Evolutionary conservation across 192 early-diverging fungal species (phyloP).

Genomic region (Funneliformis geosporum): DNA sequence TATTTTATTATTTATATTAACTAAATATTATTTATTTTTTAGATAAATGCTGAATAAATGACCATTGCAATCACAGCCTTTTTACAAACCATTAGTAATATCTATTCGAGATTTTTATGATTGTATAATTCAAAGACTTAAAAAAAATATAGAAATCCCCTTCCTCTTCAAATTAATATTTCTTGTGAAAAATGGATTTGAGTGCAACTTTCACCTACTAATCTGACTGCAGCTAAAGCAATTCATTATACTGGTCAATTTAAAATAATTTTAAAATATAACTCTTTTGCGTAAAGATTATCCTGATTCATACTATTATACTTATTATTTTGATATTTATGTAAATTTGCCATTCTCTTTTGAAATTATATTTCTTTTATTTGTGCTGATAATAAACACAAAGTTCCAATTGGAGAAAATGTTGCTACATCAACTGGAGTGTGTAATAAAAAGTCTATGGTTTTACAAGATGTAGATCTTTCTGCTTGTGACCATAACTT

Average conservation of each 20-base stretch:
- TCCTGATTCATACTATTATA: background rate
- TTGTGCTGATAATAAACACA: constrained; percentile 9
- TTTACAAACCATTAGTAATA: background rate
- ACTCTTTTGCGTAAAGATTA: background rate
- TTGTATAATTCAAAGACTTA: background rate
- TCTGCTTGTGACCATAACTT: background rate
- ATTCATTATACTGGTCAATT: background rate
- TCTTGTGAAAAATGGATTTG: background rate
- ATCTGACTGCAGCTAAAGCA: background rate
- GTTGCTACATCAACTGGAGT: background rate
- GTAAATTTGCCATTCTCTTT: background rate
- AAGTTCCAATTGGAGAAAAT: background rate
- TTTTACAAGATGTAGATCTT: background rate
- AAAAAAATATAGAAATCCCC: background rate
- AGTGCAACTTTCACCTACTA: background rate
- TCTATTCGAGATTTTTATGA: background rate
- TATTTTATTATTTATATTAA: too few species aligned
- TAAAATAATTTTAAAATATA: constrained; percentile 1
- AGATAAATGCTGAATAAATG: background rate
- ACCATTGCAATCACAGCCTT: background rate
- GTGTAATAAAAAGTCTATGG: background rate
- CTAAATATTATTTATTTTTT: background rate
- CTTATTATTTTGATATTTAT: background rate
- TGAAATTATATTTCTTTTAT: background rate
- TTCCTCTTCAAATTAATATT: background rate